Percentiles rank a stretch among this genome's conserved stretches.
Evolutionary conservation across 2,329 filamentous ascomycete genomes (phyloP).

Genomic region (Aspergillus texensis): DNA sequence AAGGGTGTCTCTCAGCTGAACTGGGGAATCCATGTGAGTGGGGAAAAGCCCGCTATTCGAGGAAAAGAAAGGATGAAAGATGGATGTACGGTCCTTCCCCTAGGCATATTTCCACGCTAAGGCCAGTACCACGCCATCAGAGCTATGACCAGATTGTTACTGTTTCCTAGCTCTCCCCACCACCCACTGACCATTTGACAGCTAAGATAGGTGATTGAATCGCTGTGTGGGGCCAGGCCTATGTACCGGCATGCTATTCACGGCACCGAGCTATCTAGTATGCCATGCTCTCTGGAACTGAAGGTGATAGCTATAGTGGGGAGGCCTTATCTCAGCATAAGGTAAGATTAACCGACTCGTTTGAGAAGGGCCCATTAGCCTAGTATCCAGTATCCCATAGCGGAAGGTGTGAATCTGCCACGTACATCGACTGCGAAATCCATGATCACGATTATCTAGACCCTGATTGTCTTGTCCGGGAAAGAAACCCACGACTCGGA

Average conservation of each 20-base stretch:
- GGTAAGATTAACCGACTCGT: neutral
- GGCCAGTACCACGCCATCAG: neutral
- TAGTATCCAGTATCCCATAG: neutral
- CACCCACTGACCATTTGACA: neutral
- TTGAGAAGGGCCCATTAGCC: neutral
- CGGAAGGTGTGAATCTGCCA: neutral
- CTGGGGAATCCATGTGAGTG: neutral
- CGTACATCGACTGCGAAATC: neutral
- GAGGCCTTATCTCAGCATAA: neutral
- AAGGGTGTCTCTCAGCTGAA: too few species aligned
- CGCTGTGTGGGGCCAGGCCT: too few species aligned
- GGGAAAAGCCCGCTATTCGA: neutral
- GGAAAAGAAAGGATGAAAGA: too few species aligned
- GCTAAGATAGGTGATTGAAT: neutral
- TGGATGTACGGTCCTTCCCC: too few species aligned
- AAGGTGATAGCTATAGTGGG: too few species aligned
- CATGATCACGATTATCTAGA: neutral
- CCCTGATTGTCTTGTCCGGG: neutral
- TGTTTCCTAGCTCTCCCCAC: neutral
- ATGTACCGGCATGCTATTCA: too few species aligned
- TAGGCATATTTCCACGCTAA: too few species aligned
- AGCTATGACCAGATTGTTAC: neutral
- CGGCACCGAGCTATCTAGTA: too few species aligned
- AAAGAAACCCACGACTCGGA: neutral
- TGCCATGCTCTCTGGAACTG: too few species aligned